Conservation (phyloP, 192 early-diverging fungal species). For the Podila minutissima region DNA sequence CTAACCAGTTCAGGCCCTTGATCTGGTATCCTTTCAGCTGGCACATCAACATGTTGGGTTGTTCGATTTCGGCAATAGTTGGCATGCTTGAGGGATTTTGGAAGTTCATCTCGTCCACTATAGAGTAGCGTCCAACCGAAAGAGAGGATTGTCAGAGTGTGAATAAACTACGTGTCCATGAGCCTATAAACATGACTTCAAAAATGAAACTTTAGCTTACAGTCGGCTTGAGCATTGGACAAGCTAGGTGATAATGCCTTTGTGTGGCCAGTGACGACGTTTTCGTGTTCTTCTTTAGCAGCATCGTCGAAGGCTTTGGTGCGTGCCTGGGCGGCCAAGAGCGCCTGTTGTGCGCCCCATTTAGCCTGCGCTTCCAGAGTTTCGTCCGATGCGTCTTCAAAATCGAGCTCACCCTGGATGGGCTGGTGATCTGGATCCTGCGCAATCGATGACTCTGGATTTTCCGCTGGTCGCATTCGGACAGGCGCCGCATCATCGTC, state of each 20-base stretch:
- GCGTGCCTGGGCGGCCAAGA: constrained; percentile 72
- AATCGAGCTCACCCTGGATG: constrained; percentile 39
- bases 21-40: constrained; percentile 85
- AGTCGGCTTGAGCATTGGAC: constrained; percentile 53
- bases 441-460: constrained; percentile 16
- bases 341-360: constrained; percentile 78
- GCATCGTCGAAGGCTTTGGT: constrained; percentile 77
- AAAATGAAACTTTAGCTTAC: constrained; percentile 39
- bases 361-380: constrained; percentile 74
- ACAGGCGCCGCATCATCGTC: constrained; percentile 31
- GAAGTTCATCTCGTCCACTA: constrained; percentile 87
- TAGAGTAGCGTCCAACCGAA: neutral
- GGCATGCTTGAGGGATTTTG: constrained; percentile 82
- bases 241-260: constrained; percentile 32
- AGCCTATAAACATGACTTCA: too few species aligned
- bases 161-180: neutral
- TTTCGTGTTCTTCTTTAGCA: constrained; percentile 45
- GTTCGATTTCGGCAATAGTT: constrained; percentile 74
- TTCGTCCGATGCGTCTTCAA: constrained; percentile 72
- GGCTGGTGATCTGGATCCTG: constrained; percentile 48
- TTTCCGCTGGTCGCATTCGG: constrained; percentile 22
- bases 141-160: neutral
- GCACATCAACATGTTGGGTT: constrained; percentile 91
- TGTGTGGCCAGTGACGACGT: neutral
- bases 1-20: constrained; percentile 88